Conservation (phyloP, 805 yeast species). For the Candida schatavii region DNA sequence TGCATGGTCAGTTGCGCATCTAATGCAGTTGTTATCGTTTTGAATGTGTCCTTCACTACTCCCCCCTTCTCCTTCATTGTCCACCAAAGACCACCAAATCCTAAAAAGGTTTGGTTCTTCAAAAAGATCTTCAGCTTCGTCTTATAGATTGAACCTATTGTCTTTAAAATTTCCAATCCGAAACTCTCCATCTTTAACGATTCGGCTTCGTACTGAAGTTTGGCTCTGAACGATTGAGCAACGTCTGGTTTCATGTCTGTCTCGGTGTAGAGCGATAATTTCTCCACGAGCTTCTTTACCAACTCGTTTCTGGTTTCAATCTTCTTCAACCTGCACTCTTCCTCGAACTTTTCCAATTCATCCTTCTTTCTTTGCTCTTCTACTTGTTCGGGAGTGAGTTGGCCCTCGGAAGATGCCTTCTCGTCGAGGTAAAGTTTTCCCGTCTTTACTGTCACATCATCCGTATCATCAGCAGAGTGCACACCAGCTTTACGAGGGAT, state of each 20-base stretch:
- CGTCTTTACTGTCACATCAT: background rate
- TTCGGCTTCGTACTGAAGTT: constrained; percentile 80
- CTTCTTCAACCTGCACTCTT: constrained; percentile 67
- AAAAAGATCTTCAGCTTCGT: constrained; percentile 64
- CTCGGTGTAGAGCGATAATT: constrained; percentile 42
- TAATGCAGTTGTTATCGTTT: constrained; percentile 67
- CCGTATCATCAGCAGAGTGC: background rate
- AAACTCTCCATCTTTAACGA: constrained; percentile 77
- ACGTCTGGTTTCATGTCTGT: constrained; percentile 44
- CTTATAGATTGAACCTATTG: constrained; percentile 66
- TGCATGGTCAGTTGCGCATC: constrained; percentile 80
- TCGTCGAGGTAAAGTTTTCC: constrained; percentile 1
- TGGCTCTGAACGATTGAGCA: constrained; percentile 52
- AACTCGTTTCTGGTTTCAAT: constrained; percentile 63
- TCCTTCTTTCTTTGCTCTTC: constrained; percentile 45
- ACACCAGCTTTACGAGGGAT: no score
- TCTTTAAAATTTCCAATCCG: constrained; percentile 77
- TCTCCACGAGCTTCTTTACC: constrained; percentile 50
- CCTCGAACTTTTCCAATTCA: constrained; percentile 60
- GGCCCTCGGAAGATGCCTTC: background rate
- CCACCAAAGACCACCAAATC: constrained; percentile 68
- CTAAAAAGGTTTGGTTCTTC: constrained; percentile 60
- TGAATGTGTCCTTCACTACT: constrained; percentile 67
- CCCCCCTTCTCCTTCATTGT: constrained; percentile 72
- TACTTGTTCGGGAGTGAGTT: constrained; percentile 6